Evolutionary conservation across 2,329 filamentous ascomycete genomes (phyloP), one percentile per base, ranked within the genome.

Genomic region (Ophiosphaerella korrae): DNA sequence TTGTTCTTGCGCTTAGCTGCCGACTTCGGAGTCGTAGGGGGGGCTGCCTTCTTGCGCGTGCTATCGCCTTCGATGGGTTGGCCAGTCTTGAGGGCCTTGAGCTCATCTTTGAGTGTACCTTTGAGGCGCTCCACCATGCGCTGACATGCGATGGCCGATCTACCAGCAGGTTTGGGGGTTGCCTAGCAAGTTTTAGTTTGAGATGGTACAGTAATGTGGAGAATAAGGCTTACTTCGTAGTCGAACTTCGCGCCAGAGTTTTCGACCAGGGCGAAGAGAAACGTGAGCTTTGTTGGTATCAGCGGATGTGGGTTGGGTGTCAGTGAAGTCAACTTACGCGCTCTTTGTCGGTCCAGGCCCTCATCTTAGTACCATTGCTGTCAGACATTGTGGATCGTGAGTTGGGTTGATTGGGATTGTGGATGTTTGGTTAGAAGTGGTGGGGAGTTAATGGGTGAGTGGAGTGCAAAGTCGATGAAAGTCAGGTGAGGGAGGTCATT

Each of bases 71-170:
- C 31, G n/a, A 60, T 45, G 0, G 52, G 44, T 7, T 44, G 7
- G 1, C 62, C 60, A 0, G 40, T 37, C 38, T 56, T 53, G 2
- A 64, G 43, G 21, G 52, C 58, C 13, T 54, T 58, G 2, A 66
- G 50, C 29, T 66, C 61, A 12, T 14, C 42, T 33, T 61, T 61
- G 40, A 55, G 40, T 7, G 50, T 45, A 12, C 3, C 45, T 46
- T 60, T 63, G 33, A 66, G 58, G 2, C 63, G 60, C 1, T 45
- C 42, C 3, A 63, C 9, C 62, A 66, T 66, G 40, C 55, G 57
- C 46, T 64, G 44, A 42, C 63, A 66, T 2, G 63, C 61, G 38
- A 63, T 60, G 14, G 49, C 33, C 18, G 51, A 45, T 39, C 62
- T 58, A 33, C 55, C 54, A 12, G 26, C 11, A 2, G 63, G 61